A percentile compares a stretch with the other conserved stretches of the same genome.
Evolutionary conservation across 2,329 filamentous ascomycete genomes (phyloP).

Genomic region (Thyridium curvatum): DNA sequence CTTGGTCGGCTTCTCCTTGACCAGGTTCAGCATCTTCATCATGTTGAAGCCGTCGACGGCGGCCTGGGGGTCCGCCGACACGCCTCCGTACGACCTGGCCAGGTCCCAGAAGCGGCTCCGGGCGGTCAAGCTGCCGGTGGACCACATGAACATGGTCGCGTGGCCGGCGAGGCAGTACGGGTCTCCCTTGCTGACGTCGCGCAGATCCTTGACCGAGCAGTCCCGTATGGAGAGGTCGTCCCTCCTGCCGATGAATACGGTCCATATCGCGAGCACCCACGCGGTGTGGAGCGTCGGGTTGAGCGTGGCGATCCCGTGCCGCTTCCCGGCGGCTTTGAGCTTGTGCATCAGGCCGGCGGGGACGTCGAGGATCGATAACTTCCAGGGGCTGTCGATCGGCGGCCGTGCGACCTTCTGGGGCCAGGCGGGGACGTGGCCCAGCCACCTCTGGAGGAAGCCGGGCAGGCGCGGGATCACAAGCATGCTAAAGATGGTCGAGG

Average conservation of each 20-base stretch:
- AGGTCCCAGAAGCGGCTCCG: not conserved
- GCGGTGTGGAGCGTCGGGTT: not conserved
- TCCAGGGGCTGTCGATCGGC: not conserved
- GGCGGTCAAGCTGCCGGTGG: not conserved
- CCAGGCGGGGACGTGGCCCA: not conserved
- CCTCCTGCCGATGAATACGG: not conserved
- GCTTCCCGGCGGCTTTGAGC: not conserved
- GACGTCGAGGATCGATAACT: not conserved
- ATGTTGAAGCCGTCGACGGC: not conserved
- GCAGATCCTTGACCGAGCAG: not conserved
- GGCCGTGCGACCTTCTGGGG: not conserved
- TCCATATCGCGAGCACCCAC: not conserved
- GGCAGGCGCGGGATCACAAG: not conserved
- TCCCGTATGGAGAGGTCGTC: not conserved
- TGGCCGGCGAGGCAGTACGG: not conserved
- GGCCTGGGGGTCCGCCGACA: not conserved
- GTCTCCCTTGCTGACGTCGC: not conserved
- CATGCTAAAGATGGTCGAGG: too few species aligned
- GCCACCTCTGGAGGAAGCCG: not conserved
- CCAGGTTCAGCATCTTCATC: not conserved
- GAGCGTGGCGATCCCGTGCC: not conserved
- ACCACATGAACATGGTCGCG: not conserved
- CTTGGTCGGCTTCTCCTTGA: not conserved
- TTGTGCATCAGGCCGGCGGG: not conserved
- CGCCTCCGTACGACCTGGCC: not conserved